A percentile compares a stretch with the other conserved stretches of the same genome.
phyloP scores from a whole-genome alignment of 768 basidiomycete species.

The Sarcodon aspratus region DNA sequence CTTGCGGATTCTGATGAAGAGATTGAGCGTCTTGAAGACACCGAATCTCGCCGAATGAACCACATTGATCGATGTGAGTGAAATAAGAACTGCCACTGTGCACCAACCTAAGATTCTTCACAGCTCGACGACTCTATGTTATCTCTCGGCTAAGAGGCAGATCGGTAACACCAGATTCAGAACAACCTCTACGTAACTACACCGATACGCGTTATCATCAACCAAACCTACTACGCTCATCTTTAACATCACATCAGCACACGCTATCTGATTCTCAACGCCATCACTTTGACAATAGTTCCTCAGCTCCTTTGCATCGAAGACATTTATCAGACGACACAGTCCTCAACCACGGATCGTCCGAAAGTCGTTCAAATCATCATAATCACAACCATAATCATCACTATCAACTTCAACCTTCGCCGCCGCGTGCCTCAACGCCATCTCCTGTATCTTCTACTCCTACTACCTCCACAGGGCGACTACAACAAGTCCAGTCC shows the following conservation, averaged over 20 bases:
- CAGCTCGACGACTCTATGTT: constrained; percentile 23
- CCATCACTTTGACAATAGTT: no score
- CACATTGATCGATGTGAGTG: constrained; percentile 9
- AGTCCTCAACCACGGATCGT: no score
- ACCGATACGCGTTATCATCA: no score
- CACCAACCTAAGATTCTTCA: neutral
- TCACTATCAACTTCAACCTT: no score
- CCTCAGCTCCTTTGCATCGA: no score
- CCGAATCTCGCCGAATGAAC: neutral
- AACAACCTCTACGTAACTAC: constrained; percentile 1
- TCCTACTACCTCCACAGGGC: constrained; percentile 8
- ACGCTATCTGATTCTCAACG: no score
- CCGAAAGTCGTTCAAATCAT: no score
- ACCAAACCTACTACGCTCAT: no score
- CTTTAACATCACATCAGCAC: no score
- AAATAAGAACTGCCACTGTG: neutral
- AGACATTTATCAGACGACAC: no score
- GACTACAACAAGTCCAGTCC: constrained; percentile 16
- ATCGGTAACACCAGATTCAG: constrained; percentile 34
- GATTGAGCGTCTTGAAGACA: constrained; percentile 36
- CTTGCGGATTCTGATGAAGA: constrained; percentile 69
- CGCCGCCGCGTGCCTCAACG: no score
- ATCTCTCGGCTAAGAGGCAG: constrained; percentile 40
- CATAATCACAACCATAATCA: no score
- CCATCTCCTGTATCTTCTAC: neutral